Conservation (phyloP, 108 stramenopile species). For the Phaeodactylum tricornutum region DNA sequence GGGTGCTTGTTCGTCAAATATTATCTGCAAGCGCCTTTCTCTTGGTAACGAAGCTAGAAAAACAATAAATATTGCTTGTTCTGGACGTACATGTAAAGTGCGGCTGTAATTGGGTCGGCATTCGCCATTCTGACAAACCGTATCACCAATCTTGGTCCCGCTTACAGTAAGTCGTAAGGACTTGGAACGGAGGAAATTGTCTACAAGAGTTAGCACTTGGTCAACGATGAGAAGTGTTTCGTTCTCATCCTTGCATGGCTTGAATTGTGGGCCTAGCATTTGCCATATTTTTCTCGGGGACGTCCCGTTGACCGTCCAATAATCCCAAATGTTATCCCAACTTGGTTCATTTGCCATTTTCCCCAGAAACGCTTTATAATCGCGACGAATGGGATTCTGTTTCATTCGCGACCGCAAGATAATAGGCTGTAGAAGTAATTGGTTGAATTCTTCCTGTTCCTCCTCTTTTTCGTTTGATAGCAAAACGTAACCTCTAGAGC, state of each 20-base stretch:
- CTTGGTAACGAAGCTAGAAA: conserved; percentile 45
- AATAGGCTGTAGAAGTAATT: conserved; percentile 20
- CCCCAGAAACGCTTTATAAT: conserved; percentile 16
- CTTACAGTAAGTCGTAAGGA: not conserved
- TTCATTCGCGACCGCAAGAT: conserved; percentile 49
- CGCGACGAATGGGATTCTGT: conserved; percentile 32
- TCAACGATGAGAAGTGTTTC: conserved; percentile 7
- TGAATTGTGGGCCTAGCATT: conserved; percentile 45
- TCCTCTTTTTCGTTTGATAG: not conserved
- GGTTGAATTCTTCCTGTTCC: not conserved
- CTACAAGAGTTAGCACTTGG: not conserved
- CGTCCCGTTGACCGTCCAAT: conserved; percentile 38
- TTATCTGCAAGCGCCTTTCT: conserved; percentile 21
- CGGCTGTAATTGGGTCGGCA: conserved; percentile 7
- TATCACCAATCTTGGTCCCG: not conserved
- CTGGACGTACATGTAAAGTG: conserved; percentile 2
- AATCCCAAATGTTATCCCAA: conserved; percentile 31
- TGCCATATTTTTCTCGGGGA: conserved; percentile 33
- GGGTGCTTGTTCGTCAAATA: conserved; percentile 1
- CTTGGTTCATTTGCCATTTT: conserved; percentile 10
- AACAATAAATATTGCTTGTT: conserved; percentile 41
- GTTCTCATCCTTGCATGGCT: conserved; percentile 18
- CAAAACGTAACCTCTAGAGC: conserved; percentile 60
- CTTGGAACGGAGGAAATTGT: not conserved
- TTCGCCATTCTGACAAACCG: not conserved